Base-by-base conservation (phyloP, 352 stramenopile genomes). In the Phytopythium kandeliae region DNA sequence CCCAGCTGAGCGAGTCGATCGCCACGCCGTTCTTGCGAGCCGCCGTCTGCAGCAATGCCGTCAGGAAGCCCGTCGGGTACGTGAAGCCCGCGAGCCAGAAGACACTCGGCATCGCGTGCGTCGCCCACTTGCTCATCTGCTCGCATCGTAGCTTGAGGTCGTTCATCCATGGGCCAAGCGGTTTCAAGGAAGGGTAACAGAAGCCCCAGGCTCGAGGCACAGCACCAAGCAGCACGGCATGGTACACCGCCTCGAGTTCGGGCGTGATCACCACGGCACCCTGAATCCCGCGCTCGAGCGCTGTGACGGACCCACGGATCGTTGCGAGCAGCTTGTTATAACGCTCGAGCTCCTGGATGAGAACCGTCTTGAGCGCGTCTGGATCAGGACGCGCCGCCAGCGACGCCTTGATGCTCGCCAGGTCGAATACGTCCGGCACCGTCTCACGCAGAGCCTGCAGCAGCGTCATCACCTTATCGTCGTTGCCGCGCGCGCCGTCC, bases 11-110 rank as follows among this genome's bases (percentile, higher is more conserved):
- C 13, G 87, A 90, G 57, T 98, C 95, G 47, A 98, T 98, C 10
- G 92, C 91, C 51, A 98, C 82, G 19, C 91, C 93, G 62, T 97
- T 98, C 67, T 96, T 96, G 31, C 95, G 86, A 17, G 95, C 95
- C 44, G 85, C 88, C 0, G 89, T 98, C 57, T 98, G 95, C 43
- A 98, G 67, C 30, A 98, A 56, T n/a, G 95, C 95, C 0, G 95
- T 98, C 6, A 98, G 65, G 49, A 98, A 98, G 5, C 90, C 89
- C 25, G 92, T 98, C 19, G 95, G 95, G 56, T 98, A 98, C 11
- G 95, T 98, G 55, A 98, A 98, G 4, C 92, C 95, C 3, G 88
- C 78, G 8, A 98, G 82, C 95, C 96, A 98, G 54, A 98, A 98
- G 11, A 96, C 82, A 35, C 72, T 67, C 16, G 95, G 95, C 22